Evolutionary conservation across 2,329 filamentous ascomycete genomes (phyloP).

Genomic region (Scytalidium lignicola): DNA sequence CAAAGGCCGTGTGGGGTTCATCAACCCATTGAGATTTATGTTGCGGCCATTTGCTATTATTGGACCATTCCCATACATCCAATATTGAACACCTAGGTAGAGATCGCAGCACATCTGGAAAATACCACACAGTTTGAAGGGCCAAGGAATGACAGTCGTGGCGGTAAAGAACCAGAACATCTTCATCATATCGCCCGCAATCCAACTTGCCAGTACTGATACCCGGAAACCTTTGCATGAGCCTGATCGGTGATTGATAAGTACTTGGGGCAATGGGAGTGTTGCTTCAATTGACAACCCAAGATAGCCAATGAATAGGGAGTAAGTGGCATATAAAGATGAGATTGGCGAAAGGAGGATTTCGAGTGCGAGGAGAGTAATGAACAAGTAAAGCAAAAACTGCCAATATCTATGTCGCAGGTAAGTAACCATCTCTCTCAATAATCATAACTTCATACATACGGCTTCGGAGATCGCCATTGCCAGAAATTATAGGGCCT

Average conservation of each 20-base stretch:
- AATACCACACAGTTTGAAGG: slow-evolving; percentile 77
- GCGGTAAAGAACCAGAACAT: slow-evolving; percentile 81
- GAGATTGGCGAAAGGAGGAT: slow-evolving; percentile 58
- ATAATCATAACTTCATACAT: slow-evolving; percentile 10
- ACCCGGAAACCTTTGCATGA: slow-evolving; percentile 75
- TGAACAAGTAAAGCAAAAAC: slow-evolving; percentile 65
- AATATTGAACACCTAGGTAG: slow-evolving; percentile 70
- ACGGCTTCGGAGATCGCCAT: slow-evolving; percentile 68
- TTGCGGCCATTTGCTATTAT: slow-evolving; percentile 16
- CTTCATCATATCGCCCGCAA: slow-evolving; percentile 79
- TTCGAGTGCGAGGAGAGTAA: slow-evolving; percentile 56
- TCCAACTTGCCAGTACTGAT: slow-evolving; percentile 72
- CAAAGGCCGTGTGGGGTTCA: slow-evolving; percentile 6
- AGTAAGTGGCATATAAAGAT: slow-evolving; percentile 59
- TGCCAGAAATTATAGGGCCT: slow-evolving; percentile 79
- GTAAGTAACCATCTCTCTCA: not conserved
- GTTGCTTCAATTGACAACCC: slow-evolving; percentile 75
- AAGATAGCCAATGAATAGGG: slow-evolving; percentile 64
- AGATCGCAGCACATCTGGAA: slow-evolving; percentile 76
- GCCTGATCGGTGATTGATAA: slow-evolving; percentile 61
- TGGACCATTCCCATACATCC: slow-evolving; percentile 56
- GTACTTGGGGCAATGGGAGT: slow-evolving; percentile 74
- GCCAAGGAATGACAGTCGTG: slow-evolving; percentile 63
- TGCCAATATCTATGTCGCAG: slow-evolving; percentile 63
- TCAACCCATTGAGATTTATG: slow-evolving; percentile 7